Evolutionary conservation across 257 asterid species (phyloP), one percentile per base, ranked within the genome.

Genomic region (Anisodus tanguticus): DNA sequence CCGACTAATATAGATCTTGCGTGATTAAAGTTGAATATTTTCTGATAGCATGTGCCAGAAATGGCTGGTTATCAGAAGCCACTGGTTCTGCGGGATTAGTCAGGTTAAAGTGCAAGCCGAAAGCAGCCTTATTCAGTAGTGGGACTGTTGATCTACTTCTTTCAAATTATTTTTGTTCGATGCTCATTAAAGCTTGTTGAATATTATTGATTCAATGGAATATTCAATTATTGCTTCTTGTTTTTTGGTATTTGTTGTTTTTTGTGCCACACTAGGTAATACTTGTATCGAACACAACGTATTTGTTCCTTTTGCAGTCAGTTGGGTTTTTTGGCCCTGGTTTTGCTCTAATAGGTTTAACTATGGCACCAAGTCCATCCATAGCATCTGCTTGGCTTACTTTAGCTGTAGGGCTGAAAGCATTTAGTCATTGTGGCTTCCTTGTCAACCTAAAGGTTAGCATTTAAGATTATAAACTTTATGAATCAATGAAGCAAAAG

Each of bases 351-450:
- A 85, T 96, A 86, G 91, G 93, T 84, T 86, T 96, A 89, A 92
- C 99, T 45, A 90, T 47, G 87, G 97, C 98, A 47, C 92, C 84
- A 93, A 96, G 66, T 87, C 98, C 98, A 71, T 84, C 83, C 77
- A 41, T 85, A 43, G 99, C 99, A 85, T 94, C 98, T 88, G 97
- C 94, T 43, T 96, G 98, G 98, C 97, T 94, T 84, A 94, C 99
- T 79, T 45, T 93, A 84, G 98, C 98, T 85, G 99, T 96, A 82
- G 98, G 97, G 82, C 92, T 96, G 86, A 96, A 96, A 90, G 90
- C 98, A 26, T 96, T 96, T 85, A 94, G 99, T 85, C 99, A 96
- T 82, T 92, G 94, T 86, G 99, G 99, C 83, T 96, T 96, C 91
- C 99, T 96, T 82, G 99, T 96, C 68, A 96, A 96, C 89, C 90